Evolutionary conservation across 129 eudicot species (phyloP).

Genomic region (Lactuca saligna): DNA sequence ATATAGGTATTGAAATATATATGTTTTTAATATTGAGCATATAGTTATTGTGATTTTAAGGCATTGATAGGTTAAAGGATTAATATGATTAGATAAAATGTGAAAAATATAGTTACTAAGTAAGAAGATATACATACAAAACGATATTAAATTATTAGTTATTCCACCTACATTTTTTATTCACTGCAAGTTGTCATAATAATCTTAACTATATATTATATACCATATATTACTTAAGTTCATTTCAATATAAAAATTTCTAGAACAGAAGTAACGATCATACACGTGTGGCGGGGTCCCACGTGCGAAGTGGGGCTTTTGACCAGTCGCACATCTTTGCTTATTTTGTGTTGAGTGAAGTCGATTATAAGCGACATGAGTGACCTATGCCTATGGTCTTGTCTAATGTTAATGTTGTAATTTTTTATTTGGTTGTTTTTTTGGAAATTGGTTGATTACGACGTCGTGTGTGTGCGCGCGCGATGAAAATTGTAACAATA

Average conservation of each 20-base stretch:
- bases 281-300: slow-evolving; percentile 38
- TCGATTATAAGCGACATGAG: slow-evolving; percentile 34
- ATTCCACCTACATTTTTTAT: slow-evolving; percentile 1
- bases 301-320: slow-evolving; percentile 28
- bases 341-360: slow-evolving; percentile 42
- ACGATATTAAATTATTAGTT: neutral
- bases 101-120: no score
- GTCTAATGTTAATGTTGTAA: slow-evolving; percentile 24
- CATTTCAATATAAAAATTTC: slow-evolving; percentile 2
- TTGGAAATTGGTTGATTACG: slow-evolving; percentile 15
- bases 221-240: neutral
- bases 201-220: slow-evolving; percentile 11
- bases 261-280: slow-evolving; percentile 25
- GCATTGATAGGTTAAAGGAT: no score
- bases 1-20: neutral
- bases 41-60: neutral
- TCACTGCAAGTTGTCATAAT: neutral
- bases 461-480: neutral
- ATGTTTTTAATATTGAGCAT: neutral
- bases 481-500: neutral
- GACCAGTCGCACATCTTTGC: slow-evolving; percentile 31
- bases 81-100: no score
- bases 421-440: slow-evolving; percentile 15
- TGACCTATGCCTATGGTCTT: slow-evolving; percentile 33
- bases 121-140: no score